phyloP scores from a whole-genome alignment of 495 filamentous ascomycete genomes.

The Aspergillus ellipticus region DNA sequence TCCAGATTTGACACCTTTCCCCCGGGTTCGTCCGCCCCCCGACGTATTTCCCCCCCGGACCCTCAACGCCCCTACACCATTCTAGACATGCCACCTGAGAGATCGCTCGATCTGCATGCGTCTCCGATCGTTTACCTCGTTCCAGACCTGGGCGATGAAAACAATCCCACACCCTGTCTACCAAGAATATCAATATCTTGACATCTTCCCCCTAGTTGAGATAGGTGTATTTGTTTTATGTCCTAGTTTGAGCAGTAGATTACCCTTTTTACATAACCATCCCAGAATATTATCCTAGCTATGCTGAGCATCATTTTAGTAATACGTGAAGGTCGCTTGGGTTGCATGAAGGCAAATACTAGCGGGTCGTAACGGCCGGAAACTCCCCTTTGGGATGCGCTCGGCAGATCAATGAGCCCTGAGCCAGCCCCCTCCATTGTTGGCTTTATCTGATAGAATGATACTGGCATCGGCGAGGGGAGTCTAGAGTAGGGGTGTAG shows the following conservation, averaged over 20 bases:
- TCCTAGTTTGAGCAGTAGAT: not conserved
- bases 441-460: no score
- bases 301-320: no score
- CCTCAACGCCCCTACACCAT: not conserved
- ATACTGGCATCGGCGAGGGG: no score
- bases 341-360: not conserved
- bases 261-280: no score
- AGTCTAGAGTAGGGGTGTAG: no score
- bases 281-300: no score
- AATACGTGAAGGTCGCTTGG: not conserved
- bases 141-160: not conserved
- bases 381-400: not conserved
- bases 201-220: not conserved
- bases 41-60: not conserved
- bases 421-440: not conserved
- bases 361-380: not conserved
- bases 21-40: no score
- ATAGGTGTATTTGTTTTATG: not conserved
- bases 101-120: not conserved
- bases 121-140: not conserved
- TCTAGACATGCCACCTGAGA: not conserved
- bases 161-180: not conserved
- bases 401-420: not conserved
- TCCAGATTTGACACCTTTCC: no score
- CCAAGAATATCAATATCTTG: no score